These are phyloP conservation scores for Nectriaceae sp. DNA, from an alignment of 2,329 filamentous ascomycete genomes.

Conservation along the genomic window DNA sequence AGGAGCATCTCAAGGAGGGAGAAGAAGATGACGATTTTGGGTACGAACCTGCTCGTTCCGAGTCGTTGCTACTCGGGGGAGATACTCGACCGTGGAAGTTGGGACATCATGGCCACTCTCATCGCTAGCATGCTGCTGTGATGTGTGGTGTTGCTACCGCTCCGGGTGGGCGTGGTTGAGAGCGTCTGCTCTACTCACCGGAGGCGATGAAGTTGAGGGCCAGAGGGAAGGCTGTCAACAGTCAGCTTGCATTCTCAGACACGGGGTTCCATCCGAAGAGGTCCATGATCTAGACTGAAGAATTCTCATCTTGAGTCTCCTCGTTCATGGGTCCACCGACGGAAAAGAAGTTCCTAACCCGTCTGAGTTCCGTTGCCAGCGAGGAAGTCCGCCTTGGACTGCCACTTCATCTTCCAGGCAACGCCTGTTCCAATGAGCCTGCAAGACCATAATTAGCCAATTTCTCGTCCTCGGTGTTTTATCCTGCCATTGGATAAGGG, in stretches of 20 bases:
- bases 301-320: constrained; percentile 1
- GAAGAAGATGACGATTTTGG: constrained; percentile 40
- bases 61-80: constrained; percentile 14
- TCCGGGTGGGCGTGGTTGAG: constrained; percentile 43
- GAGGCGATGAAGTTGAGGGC: constrained; percentile 89
- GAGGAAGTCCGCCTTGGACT: constrained; percentile 71
- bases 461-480: too few relatives aligned
- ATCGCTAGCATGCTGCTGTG: too few relatives aligned
- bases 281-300: constrained; percentile 4
- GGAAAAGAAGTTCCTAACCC: constrained; percentile 58
- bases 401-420: constrained; percentile 60
- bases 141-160: constrained; percentile 61
- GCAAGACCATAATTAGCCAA: constrained; percentile 15
- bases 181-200: constrained; percentile 68
- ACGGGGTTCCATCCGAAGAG: constrained; percentile 1
- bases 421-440: constrained; percentile 65
- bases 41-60: constrained; percentile 46
- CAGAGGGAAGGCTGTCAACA: constrained; percentile 67
- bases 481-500: not conserved
- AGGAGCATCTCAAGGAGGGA: constrained; percentile 27
- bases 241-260: constrained; percentile 29
- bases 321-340: constrained; percentile 6
- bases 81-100: constrained; percentile 18
- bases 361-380: constrained; percentile 80
- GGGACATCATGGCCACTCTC: too few relatives aligned